Evolutionary conservation across 306 rosid genomes (phyloP), one percentile per base, ranked within the genome.

Genomic region (Lathyrus aphaca): DNA sequence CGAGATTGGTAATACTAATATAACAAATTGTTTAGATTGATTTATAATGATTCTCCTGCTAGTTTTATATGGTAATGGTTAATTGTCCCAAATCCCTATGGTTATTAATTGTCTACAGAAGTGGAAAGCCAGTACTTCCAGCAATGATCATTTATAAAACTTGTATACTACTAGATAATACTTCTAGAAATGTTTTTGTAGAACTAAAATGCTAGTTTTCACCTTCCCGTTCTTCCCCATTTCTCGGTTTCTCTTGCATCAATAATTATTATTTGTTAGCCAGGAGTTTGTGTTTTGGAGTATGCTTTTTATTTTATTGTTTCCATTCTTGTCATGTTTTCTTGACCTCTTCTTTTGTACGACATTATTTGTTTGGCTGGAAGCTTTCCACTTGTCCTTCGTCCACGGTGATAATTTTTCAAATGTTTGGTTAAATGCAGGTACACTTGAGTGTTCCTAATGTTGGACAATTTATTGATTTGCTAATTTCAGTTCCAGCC

Each of bases 401-500:
- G 10, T 39, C 63, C 30, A 0, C 19, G 12, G 5, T 8, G 13
- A 48, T 74, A 21, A 18, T 15, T 80, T 77, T 38, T 65, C 0
- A 49, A 40, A 56, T 42, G 64, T 77, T 66, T 66, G 48, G 16
- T 29, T 15, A 53, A 75, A 80, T 79, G 63, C 86, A 93, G 98
- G 90, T 91, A 57, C 98, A 93, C 86, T 77, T 93, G 86, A 93
- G 98, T 77, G 82, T 81, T 54, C 94, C 98, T 69, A 85, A 88
- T 84, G 88, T 86, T 79, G 96, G 81, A 57, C 94, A 93, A 51
- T 86, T 93, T 75, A 84, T 93, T 75, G 94, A 93, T 84, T 79
- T 93, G 80, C 83, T 90, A 78, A 77, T 84, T 71, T 81, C 90
- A 18, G 71, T 88, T 78, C 97, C 94, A 50, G 90, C 87, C 38